A percentile compares a stretch with the other conserved stretches of the same genome.
Conservation (phyloP, 176 grass and related monocot genomes). For the Elaeis guineensis region DNA sequence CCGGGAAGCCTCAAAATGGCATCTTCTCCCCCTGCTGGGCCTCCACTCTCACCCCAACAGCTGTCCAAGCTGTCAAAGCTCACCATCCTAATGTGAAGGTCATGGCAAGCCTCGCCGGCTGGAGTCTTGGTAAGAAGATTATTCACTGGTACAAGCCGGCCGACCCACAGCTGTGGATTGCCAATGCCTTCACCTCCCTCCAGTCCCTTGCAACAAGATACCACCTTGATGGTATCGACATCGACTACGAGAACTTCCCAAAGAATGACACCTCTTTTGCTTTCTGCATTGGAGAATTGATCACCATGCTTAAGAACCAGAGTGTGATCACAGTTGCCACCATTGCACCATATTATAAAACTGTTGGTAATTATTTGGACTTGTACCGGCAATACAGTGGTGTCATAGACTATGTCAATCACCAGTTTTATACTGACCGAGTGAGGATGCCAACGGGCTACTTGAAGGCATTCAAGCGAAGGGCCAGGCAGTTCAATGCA, state of each 20-base stretch:
- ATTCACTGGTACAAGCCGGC: slow-evolving; percentile 2
- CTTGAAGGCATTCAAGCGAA: neutral
- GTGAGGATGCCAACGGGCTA: neutral
- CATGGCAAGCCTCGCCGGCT: slow-evolving; percentile 14
- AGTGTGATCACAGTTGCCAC: slow-evolving; percentile 10
- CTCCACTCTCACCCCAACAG: slow-evolving; percentile 1
- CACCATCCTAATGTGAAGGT: slow-evolving; percentile 5
- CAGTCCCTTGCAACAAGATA: neutral
- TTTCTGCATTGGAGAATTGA: slow-evolving; percentile 7
- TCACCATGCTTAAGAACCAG: slow-evolving; percentile 8
- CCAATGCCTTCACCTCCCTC: slow-evolving; percentile 8
- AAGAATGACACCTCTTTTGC: neutral
- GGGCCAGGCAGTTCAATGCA: slow-evolving; percentile 7
- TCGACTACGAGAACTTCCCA: slow-evolving; percentile 10
- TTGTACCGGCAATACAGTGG: neutral
- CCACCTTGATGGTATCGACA: slow-evolving; percentile 10
- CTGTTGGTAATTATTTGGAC: neutral
- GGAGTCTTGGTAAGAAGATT: slow-evolving; percentile 3
- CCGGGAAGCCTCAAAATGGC: neutral
- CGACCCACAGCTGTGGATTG: neutral
- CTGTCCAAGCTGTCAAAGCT: neutral
- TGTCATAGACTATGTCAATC: slow-evolving; percentile 17
- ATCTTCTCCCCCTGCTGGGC: slow-evolving; percentile 9
- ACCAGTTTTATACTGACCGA: slow-evolving; percentile 16
- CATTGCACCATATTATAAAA: slow-evolving; percentile 2